Conservation (phyloP, 2,329 filamentous ascomycete genomes). For the Nemania sp. region DNA sequence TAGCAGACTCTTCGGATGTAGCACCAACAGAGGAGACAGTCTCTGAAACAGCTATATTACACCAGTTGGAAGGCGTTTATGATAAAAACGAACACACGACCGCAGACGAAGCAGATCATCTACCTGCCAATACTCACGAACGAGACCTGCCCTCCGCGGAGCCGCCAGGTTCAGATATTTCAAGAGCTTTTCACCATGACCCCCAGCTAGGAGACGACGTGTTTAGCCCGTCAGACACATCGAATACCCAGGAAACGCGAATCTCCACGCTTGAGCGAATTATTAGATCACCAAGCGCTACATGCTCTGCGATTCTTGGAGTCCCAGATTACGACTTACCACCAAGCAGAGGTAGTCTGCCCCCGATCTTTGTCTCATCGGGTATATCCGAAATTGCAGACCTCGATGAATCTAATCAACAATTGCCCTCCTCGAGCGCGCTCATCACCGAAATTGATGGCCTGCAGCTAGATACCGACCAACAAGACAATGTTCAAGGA, state of each 20-base stretch:
- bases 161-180: background rate
- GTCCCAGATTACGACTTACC: background rate
- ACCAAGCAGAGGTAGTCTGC: background rate
- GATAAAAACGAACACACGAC: slow-evolving; percentile 6
- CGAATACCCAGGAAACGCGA: background rate
- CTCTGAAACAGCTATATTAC: background rate
- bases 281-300: background rate
- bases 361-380: background rate
- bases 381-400: background rate
- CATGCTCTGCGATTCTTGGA: background rate
- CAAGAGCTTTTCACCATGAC: background rate
- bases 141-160: background rate
- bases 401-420: background rate
- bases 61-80: background rate
- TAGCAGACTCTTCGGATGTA: background rate
- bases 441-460: slow-evolving; percentile 5
- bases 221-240: background rate
- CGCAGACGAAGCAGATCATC: slow-evolving; percentile 1
- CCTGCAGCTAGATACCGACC: background rate
- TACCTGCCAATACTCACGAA: slow-evolving; percentile 1
- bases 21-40: background rate
- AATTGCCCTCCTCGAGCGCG: background rate
- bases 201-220: background rate
- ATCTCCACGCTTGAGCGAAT: background rate
- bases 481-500: background rate